Evolutionary conservation across 352 stramenopile genomes (phyloP).

Genomic region (Poterioochromonas sp.): DNA sequence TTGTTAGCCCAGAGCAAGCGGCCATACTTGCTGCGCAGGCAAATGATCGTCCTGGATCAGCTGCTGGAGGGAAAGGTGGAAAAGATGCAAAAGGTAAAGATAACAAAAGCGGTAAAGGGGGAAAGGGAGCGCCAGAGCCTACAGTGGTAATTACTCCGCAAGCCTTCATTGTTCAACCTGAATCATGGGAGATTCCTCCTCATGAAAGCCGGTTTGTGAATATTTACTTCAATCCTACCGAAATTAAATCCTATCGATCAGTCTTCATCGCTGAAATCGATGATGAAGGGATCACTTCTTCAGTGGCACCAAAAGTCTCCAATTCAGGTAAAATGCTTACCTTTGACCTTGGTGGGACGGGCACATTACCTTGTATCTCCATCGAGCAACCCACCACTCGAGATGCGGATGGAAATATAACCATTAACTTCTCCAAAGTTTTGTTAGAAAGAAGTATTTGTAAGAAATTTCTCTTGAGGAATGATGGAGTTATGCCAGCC

Average conservation of each 20-base stretch:
- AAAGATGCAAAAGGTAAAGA: conserved; percentile 38
- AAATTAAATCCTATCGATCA: conserved; percentile 67
- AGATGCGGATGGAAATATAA: conserved; percentile 54
- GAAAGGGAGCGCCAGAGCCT: background rate
- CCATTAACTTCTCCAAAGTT: conserved; percentile 61
- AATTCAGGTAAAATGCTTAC: conserved; percentile 52
- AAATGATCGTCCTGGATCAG: background rate
- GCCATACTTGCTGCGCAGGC: conserved; percentile 34
- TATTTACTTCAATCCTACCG: conserved; percentile 77
- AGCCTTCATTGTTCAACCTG: conserved; percentile 73
- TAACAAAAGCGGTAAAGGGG: background rate
- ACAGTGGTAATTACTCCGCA: conserved; percentile 34
- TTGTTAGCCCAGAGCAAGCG: conserved; percentile 43
- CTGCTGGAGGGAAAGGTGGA: conserved; percentile 23
- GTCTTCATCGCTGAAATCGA: conserved; percentile 68
- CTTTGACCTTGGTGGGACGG: conserved; percentile 71
- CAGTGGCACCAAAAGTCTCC: background rate
- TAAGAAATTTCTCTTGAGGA: conserved; percentile 61
- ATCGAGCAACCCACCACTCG: conserved; percentile 64
- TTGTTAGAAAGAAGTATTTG: conserved; percentile 58
- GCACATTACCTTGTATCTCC: conserved; percentile 79
- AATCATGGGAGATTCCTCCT: conserved; percentile 78
- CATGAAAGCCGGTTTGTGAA: conserved; percentile 85
- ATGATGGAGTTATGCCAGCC: conserved; percentile 77
- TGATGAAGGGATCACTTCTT: conserved; percentile 46